Conservation (phyloP, 108 stramenopile species). For the Hondaea fermentalgiana region DNA sequence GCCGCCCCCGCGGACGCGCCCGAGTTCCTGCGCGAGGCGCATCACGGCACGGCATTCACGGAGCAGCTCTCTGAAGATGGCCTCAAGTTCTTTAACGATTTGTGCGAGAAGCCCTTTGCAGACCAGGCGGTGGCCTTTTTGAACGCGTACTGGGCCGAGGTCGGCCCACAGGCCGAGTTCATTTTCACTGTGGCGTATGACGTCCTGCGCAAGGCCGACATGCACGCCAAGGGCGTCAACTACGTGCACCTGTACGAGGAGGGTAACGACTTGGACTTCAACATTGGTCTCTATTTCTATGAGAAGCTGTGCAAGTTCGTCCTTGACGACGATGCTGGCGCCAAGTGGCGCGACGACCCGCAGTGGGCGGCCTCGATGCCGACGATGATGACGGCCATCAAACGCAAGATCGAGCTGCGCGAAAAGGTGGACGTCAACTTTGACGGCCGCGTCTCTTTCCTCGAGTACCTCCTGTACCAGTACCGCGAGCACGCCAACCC, state of each 20-base stretch:
- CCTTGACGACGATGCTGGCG: slow-evolving; percentile 13
- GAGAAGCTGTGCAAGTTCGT: slow-evolving; percentile 26
- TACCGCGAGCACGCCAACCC: neutral
- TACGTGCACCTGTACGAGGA: slow-evolving; percentile 22
- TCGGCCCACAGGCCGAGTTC: neutral
- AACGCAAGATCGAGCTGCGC: slow-evolving; percentile 12
- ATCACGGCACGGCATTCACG: neutral
- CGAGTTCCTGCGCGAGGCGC: neutral
- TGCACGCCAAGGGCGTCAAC: slow-evolving; percentile 19
- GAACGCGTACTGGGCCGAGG: slow-evolving; percentile 13
- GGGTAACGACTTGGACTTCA: slow-evolving; percentile 20
- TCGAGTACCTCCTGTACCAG: slow-evolving; percentile 22
- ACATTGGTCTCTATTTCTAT: slow-evolving; percentile 24
- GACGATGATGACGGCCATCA: slow-evolving; percentile 16
- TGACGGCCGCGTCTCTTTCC: slow-evolving; percentile 1
- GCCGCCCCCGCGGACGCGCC: neutral
- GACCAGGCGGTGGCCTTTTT: slow-evolving; percentile 6
- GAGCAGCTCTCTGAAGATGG: neutral
- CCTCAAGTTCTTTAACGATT: slow-evolving; percentile 1
- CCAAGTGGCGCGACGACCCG: slow-evolving; percentile 15
- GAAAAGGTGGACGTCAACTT: slow-evolving; percentile 24
- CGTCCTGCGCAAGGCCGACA: neutral
- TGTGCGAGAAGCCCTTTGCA: neutral
- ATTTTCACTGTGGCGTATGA: neutral
- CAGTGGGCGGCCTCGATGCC: neutral